Conservation (phyloP, 495 filamentous ascomycete species). For the Penicillium salamii region DNA sequence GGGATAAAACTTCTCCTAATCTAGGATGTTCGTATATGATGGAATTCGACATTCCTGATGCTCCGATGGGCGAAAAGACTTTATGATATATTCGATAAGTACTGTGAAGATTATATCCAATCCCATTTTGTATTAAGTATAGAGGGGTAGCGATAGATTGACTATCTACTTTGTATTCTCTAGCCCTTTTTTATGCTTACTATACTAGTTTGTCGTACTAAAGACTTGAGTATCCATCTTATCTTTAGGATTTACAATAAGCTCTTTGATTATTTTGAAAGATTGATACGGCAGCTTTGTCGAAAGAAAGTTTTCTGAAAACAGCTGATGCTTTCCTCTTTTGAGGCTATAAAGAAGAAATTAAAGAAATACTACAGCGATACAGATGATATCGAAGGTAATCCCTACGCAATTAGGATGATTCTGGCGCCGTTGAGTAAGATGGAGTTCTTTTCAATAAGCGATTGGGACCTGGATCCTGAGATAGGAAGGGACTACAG, state of each 20-base stretch:
- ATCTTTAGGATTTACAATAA: slow-evolving; percentile 21
- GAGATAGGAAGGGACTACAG: neutral
- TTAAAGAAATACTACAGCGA: slow-evolving; percentile 15
- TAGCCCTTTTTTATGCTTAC: slow-evolving; percentile 14
- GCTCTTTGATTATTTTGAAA: slow-evolving; percentile 9
- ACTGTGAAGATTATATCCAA: slow-evolving; percentile 5
- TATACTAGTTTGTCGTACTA: slow-evolving; percentile 10
- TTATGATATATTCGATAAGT: slow-evolving; percentile 6
- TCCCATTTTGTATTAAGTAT: slow-evolving; percentile 4
- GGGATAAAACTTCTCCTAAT: slow-evolving; percentile 17
- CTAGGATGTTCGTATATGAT: slow-evolving; percentile 18
- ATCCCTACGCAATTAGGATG: slow-evolving; percentile 21
- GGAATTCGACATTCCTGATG: too few species aligned
- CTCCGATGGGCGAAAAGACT: slow-evolving; percentile 14
- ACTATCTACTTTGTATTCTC: slow-evolving; percentile 18
- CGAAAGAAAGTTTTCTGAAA: slow-evolving; percentile 12
- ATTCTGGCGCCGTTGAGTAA: slow-evolving; percentile 17
- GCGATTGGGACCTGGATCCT: slow-evolving; percentile 5
- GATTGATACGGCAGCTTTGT: neutral
- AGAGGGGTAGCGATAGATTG: slow-evolving; percentile 17
- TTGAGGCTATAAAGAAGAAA: slow-evolving; percentile 8
- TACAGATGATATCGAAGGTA: slow-evolving; percentile 2
- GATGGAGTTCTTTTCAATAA: slow-evolving; percentile 17
- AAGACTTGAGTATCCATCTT: slow-evolving; percentile 14
- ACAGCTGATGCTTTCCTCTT: slow-evolving; percentile 9